These are phyloP conservation scores for Fistulina hepatica DNA, from an alignment of 1,284 basidiomycete genomes.

Conservation along the genomic window DNA sequence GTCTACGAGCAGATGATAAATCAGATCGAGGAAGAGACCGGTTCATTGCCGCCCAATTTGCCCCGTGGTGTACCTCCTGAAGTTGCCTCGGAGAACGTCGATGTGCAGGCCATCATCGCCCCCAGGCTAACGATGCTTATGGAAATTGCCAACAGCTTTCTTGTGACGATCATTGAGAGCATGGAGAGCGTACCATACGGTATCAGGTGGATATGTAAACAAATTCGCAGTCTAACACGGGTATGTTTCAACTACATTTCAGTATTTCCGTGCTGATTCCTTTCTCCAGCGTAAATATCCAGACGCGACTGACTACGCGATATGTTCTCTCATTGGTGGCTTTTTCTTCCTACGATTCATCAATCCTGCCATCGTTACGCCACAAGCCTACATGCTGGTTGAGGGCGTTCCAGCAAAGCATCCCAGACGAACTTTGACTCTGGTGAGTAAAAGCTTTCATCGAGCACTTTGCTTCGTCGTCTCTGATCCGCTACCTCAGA, in stretches of 20 bases:
- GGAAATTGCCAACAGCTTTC: slow-evolving; percentile 97
- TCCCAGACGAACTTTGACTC: slow-evolving; percentile 87
- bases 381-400: slow-evolving; percentile 99
- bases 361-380: slow-evolving; percentile 99
- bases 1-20: slow-evolving; percentile 98
- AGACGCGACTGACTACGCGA: slow-evolving; percentile 93
- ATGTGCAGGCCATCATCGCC: slow-evolving; percentile 96
- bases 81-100: slow-evolving; percentile 82
- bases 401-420: slow-evolving; percentile 96
- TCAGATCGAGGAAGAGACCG: slow-evolving; percentile 96
- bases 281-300: slow-evolving; percentile 84
- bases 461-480: slow-evolving; percentile 4
- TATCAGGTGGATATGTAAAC: slow-evolving; percentile 99
- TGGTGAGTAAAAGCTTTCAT: slow-evolving; percentile 50
- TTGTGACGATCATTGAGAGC: slow-evolving; percentile 96
- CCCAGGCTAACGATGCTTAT: slow-evolving; percentile 95
- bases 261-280: slow-evolving; percentile 8
- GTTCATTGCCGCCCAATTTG: slow-evolving; percentile 79
- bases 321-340: slow-evolving; percentile 96
- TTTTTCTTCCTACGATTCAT: slow-evolving; percentile 99
- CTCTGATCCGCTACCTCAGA: slow-evolving; percentile 36
- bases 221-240: slow-evolving; percentile 91
- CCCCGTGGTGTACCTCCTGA: slow-evolving; percentile 90
- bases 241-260: slow-evolving; percentile 34
- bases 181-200: slow-evolving; percentile 97